Base-by-base conservation (phyloP, 2,329 filamentous ascomycete species). In the Lizonia empirigonia region DNA sequence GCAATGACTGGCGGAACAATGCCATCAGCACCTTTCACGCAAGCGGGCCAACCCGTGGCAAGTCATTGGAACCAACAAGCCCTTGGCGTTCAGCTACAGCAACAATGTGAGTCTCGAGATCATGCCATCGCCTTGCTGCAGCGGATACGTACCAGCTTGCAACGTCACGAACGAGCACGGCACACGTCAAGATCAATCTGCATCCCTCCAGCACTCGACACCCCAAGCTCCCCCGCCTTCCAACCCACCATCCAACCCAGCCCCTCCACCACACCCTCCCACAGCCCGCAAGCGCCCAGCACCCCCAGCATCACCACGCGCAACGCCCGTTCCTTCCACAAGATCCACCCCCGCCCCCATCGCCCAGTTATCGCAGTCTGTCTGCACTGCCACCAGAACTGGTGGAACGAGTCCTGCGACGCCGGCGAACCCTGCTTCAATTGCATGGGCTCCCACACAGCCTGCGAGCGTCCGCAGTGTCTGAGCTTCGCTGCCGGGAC, bases 351-450 rank as follows among this genome's bases (percentile, higher is more conserved):
- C 41, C 8, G 23, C 41, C 27, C 22, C 24, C n/a, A 2, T 15
- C 3, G 6, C 8, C 13, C 18, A 19, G 2, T 7, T 1, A 19
- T 40, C 12, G n/a, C 26, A 5, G 45, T 46, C 18, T 55, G 52
- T 18, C 32, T 51, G 10, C 18, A 47, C 46, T 55, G 52, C 29
- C 37, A 51, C 27, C 18, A 22, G 24, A 44, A 36, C 13, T 55
- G 52, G 52, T 55, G 52, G 52, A 47, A 51, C 18, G 33, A 39
- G 7, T 34, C 40, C 1, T 55, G 47, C 24, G 47, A 55, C 9
- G 27, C 13, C 4, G 38, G 42, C 7, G 52, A 50, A 27, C 41
- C 52, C 16, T 55, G 52, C 20, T 32, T 26, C 22, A 55, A 55
- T 38, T 55, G 52, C 37, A 10, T 22, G 2, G 12, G 22, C 6